Evolutionary conservation across 2,329 filamentous ascomycete species (phyloP).

Genomic region (Ophiostoma perfectum): DNA sequence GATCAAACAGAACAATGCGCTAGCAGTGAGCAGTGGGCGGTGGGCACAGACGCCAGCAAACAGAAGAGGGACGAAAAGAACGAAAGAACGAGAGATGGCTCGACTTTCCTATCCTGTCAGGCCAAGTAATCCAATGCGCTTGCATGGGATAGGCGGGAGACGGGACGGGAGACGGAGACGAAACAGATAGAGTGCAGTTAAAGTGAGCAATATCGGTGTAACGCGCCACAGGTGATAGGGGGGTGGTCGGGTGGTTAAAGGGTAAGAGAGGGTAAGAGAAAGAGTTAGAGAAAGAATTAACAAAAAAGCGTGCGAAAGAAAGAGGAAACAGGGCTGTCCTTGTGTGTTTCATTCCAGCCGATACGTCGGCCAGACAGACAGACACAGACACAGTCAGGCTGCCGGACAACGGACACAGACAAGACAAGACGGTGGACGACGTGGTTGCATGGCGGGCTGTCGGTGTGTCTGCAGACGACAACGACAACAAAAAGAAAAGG

Average conservation of each 20-base stretch:
- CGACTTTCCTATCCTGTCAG: background rate
- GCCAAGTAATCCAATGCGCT: background rate
- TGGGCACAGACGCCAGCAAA: too few species aligned
- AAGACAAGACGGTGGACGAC: background rate
- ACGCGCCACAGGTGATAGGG: background rate
- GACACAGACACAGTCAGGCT: background rate
- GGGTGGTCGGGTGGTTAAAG: background rate
- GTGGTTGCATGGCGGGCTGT: too few species aligned
- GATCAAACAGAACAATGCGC: background rate
- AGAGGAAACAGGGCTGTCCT: constrained; percentile 11
- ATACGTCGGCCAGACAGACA: background rate
- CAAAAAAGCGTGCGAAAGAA: background rate
- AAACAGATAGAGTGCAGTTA: constrained; percentile 11
- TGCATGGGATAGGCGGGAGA: constrained; percentile 4
- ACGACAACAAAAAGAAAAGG: background rate
- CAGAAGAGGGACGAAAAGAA: background rate
- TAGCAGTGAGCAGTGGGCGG: background rate
- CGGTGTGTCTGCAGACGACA: too few species aligned
- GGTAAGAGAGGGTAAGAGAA: background rate
- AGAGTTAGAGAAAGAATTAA: background rate
- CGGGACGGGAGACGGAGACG: constrained; percentile 2
- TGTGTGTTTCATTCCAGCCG: constrained; percentile 1
- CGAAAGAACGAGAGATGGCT: background rate
- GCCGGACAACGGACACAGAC: background rate
- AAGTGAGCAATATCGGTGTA: constrained; percentile 12